Evolutionary conservation across 345 rosid species (phyloP).

Genomic region (Capsella bursapastoris): DNA sequence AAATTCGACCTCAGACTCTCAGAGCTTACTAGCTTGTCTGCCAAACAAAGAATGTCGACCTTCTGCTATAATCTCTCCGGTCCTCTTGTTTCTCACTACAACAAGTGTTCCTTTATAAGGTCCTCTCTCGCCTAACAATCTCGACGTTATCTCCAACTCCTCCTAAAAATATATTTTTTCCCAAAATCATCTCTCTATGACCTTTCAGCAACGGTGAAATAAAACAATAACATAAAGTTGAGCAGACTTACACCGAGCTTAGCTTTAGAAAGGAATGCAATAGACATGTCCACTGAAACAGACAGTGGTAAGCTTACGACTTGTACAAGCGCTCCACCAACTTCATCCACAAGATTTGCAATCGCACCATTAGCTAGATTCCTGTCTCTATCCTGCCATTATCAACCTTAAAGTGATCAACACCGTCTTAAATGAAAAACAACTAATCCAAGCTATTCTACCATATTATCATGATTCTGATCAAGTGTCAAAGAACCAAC

Average conservation of each 20-base stretch:
- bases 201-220: background rate
- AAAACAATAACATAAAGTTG: background rate
- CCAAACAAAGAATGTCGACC: constrained; percentile 92
- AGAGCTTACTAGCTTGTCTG: constrained; percentile 70
- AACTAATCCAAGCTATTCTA: background rate
- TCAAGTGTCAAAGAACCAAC: background rate
- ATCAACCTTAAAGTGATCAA: constrained; percentile 18
- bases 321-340: constrained; percentile 69
- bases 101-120: constrained; percentile 70
- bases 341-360: constrained; percentile 89
- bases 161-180: constrained; percentile 55
- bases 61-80: constrained; percentile 87
- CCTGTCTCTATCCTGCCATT: constrained; percentile 69
- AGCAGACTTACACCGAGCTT: constrained; percentile 59
- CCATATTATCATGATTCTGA: background rate
- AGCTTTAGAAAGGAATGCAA: constrained; percentile 71
- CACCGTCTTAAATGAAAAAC: background rate
- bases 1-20: constrained; percentile 42
- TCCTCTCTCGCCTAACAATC: constrained; percentile 71
- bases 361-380: constrained; percentile 79
- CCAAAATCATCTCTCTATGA: background rate
- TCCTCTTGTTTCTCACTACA: constrained; percentile 67
- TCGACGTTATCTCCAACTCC: constrained; percentile 78
- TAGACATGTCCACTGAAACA: constrained; percentile 91
- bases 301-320: constrained; percentile 66